phyloP scores from a whole-genome alignment of 768 basidiomycete species.

The Lactarius deliciosus region DNA sequence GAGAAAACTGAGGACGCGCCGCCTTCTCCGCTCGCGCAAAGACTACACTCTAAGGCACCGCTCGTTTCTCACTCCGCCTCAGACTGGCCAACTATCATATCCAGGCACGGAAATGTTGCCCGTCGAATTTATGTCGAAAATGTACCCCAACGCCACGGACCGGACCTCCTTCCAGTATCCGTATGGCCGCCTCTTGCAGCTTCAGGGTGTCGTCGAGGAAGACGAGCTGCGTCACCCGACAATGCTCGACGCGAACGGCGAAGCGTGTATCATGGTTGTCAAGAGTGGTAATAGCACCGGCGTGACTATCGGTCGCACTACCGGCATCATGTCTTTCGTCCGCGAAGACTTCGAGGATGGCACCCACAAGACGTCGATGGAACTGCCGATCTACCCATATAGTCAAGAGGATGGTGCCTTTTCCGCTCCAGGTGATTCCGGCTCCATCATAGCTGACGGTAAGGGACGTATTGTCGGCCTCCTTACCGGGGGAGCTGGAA shows the following conservation, averaged over 20 bases:
- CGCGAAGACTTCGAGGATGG: slow-evolving; percentile 25
- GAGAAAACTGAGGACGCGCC: too few species aligned
- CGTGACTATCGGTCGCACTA: slow-evolving; percentile 32
- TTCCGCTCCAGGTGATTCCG: slow-evolving; percentile 32
- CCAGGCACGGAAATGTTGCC: neutral
- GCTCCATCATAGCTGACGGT: slow-evolving; percentile 29
- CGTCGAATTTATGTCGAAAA: too few species aligned
- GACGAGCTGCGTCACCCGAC: slow-evolving; percentile 27
- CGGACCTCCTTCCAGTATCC: slow-evolving; percentile 29
- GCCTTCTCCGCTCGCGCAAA: too few species aligned
- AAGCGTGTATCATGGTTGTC: slow-evolving; percentile 26
- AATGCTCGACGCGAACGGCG: slow-evolving; percentile 26
- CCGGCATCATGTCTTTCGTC: slow-evolving; percentile 31
- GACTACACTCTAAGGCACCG: too few species aligned
- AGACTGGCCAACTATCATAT: slow-evolving; percentile 18
- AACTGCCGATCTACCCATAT: slow-evolving; percentile 24
- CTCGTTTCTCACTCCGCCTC: too few species aligned
- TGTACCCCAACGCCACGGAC: too few species aligned
- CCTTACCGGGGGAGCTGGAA: slow-evolving; percentile 26
- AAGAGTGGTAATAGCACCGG: slow-evolving; percentile 33
- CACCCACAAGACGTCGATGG: slow-evolving; percentile 24
- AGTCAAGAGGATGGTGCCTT: slow-evolving; percentile 26
- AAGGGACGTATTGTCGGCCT: slow-evolving; percentile 28
- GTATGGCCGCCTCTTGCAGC: slow-evolving; percentile 27
- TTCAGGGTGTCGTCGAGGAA: slow-evolving; percentile 28